Conservation (phyloP, 805 yeast species). For the Saturnispora silvae region DNA sequence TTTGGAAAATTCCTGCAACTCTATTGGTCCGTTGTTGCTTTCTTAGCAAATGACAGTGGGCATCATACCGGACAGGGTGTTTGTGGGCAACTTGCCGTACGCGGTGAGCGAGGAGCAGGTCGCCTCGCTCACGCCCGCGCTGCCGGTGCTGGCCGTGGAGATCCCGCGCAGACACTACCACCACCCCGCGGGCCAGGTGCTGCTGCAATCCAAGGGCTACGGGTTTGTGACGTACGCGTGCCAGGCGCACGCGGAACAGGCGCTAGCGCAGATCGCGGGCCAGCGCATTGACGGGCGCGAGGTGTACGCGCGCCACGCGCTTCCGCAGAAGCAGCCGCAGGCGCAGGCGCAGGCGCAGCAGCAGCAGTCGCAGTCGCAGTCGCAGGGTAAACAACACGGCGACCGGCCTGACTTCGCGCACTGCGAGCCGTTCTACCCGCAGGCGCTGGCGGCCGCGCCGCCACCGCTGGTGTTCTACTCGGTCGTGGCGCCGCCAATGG, state of each 20-base stretch:
- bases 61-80: slow-evolving; percentile 34
- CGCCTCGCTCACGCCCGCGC: slow-evolving; percentile 28
- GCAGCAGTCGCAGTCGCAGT: too few species aligned
- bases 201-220: slow-evolving; percentile 24
- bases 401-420: too few species aligned
- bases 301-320: slow-evolving; percentile 43
- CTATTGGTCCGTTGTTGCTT: slow-evolving; percentile 1
- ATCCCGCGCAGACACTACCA: slow-evolving; percentile 22
- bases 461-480: too few species aligned
- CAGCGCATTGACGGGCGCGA: slow-evolving; percentile 26
- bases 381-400: too few species aligned
- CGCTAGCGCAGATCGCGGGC: slow-evolving; percentile 31
- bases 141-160: slow-evolving; percentile 25
- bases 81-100: slow-evolving; percentile 36
- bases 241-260: slow-evolving; percentile 55
- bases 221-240: slow-evolving; percentile 49
- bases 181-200: slow-evolving; percentile 16
- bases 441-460: too few species aligned
- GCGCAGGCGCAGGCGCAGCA: too few species aligned
- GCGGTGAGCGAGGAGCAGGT: slow-evolving; percentile 36
- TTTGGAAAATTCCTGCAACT: neutral
- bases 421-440: too few species aligned
- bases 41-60: slow-evolving; percentile 6
- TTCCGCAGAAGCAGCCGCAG: slow-evolving; percentile 33
- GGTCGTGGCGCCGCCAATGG: too few species aligned